Evolutionary conservation across 192 early-diverging fungal species (phyloP).

Genomic region (Backusella sp.): DNA sequence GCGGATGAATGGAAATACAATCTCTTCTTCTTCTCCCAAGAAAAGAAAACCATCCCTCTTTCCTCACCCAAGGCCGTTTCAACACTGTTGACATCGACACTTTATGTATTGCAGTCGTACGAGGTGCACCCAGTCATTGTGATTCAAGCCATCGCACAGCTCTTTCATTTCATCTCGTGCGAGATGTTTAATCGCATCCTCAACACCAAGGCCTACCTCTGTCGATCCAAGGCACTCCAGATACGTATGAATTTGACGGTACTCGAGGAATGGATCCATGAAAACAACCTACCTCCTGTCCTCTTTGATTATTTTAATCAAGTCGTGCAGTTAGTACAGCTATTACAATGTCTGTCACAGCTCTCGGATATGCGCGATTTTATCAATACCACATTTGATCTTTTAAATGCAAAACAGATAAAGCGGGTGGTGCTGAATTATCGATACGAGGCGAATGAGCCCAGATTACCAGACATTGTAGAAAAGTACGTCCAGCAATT

Average conservation of each 20-base stretch:
- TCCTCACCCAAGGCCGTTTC: conserved; percentile 71
- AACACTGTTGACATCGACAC: conserved; percentile 63
- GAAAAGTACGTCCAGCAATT: conserved; percentile 76
- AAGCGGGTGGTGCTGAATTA: conserved; percentile 74
- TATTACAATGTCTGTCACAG: conserved; percentile 78
- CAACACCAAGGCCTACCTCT: conserved; percentile 67
- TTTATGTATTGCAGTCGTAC: conserved; percentile 69
- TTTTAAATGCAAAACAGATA: conserved; percentile 72
- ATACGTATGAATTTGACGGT: conserved; percentile 81
- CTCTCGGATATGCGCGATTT: conserved; percentile 71
- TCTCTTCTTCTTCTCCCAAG: not conserved
- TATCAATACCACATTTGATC: conserved; percentile 69
- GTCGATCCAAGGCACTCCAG: conserved; percentile 79
- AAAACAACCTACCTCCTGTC: conserved; percentile 43
- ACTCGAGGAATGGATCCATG: conserved; percentile 84
- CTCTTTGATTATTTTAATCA: conserved; percentile 59
- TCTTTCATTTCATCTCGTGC: conserved; percentile 74
- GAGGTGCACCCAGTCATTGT: conserved; percentile 75
- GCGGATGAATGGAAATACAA: conserved; percentile 52
- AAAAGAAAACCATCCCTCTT: conserved; percentile 15
- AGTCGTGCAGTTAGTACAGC: conserved; percentile 76
- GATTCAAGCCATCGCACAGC: conserved; percentile 69
- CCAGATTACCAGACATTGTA: conserved; percentile 65
- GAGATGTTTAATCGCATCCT: conserved; percentile 89
- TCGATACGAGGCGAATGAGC: conserved; percentile 87